phyloP scores from a whole-genome alignment of 805 yeast genomes.

The Priceomyces castillae region DNA sequence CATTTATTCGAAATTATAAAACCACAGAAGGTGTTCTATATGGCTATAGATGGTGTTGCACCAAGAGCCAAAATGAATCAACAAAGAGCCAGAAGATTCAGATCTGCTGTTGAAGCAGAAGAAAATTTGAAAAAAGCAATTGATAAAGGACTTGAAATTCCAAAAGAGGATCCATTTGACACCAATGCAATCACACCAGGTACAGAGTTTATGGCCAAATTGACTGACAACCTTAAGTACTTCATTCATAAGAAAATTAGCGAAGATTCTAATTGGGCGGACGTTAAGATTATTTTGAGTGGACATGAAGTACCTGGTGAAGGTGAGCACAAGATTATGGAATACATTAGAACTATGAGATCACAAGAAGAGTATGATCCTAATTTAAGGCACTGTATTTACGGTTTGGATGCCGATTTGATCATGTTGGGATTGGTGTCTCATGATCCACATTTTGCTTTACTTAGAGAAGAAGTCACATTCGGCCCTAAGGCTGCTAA shows the following conservation, averaged over 20 bases:
- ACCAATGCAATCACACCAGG: constrained; percentile 98
- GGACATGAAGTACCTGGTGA: constrained; percentile 99
- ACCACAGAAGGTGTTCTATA: constrained; percentile 82
- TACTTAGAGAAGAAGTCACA: constrained; percentile 91
- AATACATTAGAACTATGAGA: constrained; percentile 75
- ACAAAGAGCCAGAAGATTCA: constrained; percentile 89
- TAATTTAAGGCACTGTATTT: constrained; percentile 92
- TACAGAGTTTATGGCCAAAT: constrained; percentile 92
- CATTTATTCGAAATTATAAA: constrained; percentile 84
- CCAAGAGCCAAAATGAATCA: constrained; percentile 98
- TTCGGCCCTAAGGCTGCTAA: constrained; percentile 60
- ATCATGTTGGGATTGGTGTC: constrained; percentile 88
- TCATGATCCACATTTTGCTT: constrained; percentile 94
- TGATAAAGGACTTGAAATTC: constrained; percentile 67
- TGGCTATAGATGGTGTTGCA: constrained; percentile 99
- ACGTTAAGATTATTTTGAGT: constrained; percentile 82
- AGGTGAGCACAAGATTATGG: constrained; percentile 99
- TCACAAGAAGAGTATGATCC: constrained; percentile 78
- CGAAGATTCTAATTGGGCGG: constrained; percentile 91
- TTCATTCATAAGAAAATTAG: constrained; percentile 91
- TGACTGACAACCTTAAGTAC: constrained; percentile 78
- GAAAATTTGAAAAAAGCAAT: constrained; percentile 71
- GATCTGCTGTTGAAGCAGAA: constrained; percentile 91
- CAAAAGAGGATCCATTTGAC: constrained; percentile 85
- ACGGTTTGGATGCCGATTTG: constrained; percentile 96